A percentile compares a stretch with the other conserved stretches of the same genome.
phyloP scores from a whole-genome alignment of 1,284 basidiomycete species.

The Trametes sp. region DNA sequence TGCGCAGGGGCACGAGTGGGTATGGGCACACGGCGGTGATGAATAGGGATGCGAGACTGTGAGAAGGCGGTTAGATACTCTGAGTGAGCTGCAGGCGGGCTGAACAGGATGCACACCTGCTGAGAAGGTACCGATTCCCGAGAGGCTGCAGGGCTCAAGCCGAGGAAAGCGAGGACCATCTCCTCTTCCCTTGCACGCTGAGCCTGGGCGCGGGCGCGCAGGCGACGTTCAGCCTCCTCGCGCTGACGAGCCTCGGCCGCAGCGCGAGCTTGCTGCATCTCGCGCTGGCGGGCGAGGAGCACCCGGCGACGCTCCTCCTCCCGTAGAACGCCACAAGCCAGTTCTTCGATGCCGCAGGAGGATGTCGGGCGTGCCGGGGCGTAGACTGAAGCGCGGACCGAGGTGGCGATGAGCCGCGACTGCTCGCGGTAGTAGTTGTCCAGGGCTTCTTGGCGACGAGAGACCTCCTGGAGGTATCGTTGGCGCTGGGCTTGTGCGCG shows the following conservation, averaged over 20 bases:
- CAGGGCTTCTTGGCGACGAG: conserved; percentile 20
- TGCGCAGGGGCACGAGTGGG: not conserved
- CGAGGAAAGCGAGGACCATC: conserved; percentile 14
- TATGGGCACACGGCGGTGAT: not conserved
- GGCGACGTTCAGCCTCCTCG: conserved; percentile 19
- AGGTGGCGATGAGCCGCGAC: conserved; percentile 9
- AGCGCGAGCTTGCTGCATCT: conserved; percentile 22
- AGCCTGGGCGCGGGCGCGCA: not conserved
- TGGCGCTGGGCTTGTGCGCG: conserved; percentile 22
- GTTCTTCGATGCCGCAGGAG: conserved; percentile 7
- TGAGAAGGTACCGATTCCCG: not conserved
- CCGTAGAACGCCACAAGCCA: conserved; percentile 14
- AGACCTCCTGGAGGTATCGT: conserved; percentile 16
- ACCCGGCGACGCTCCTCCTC: conserved; percentile 28
- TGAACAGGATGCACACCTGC: conserved; percentile 14
- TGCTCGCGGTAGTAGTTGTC: conserved; percentile 21
- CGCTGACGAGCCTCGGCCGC: conserved; percentile 23
- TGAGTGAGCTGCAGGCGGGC: too few relatives aligned
- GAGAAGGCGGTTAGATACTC: not conserved
- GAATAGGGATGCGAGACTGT: not conserved
- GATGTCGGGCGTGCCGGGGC: not conserved
- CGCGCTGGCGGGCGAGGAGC: conserved; percentile 27
- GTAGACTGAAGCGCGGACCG: not conserved
- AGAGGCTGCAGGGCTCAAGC: not conserved
- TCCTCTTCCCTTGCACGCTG: conserved; percentile 19